A percentile compares a stretch with the other conserved stretches of the same genome.
phyloP scores from a whole-genome alignment of 2,329 filamentous ascomycete species.

The Neofusicoccum umdonicola region DNA sequence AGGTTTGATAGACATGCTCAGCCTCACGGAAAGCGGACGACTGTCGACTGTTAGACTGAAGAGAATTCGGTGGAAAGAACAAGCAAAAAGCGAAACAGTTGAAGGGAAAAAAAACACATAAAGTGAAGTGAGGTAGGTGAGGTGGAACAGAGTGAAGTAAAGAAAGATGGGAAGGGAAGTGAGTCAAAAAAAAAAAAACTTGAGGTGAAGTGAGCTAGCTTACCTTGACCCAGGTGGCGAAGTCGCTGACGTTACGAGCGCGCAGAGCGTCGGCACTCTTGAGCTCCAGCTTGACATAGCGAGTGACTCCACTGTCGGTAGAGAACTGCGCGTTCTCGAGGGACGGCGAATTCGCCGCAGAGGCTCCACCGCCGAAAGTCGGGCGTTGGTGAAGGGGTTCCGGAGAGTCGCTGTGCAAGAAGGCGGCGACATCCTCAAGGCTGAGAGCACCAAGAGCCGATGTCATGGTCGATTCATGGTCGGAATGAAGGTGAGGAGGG shows the following conservation, averaged over 20 bases:
- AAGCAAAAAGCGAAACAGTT: slow-evolving; percentile 11
- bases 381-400: too few species aligned
- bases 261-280: background rate
- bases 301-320: background rate
- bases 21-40: background rate
- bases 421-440: too few species aligned
- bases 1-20: slow-evolving; percentile 17
- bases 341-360: background rate
- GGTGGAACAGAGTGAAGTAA: background rate
- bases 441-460: too few species aligned
- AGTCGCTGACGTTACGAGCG: background rate
- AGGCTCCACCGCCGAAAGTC: too few species aligned
- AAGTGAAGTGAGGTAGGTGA: background rate
- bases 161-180: background rate
- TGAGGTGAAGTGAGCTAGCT: background rate
- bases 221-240: background rate
- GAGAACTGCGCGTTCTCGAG: background rate
- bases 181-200: background rate
- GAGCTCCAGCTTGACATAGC: background rate
- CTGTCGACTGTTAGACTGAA: background rate
- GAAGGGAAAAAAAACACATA: background rate
- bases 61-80: background rate
- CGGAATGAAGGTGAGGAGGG: too few species aligned
- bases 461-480: too few species aligned
- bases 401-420: too few species aligned